A percentile compares a stretch with the other conserved stretches of the same genome.
These are phyloP conservation scores for Physaria fendleri DNA, from an alignment of 345 rosid genomes.

Conservation along the genomic window DNA sequence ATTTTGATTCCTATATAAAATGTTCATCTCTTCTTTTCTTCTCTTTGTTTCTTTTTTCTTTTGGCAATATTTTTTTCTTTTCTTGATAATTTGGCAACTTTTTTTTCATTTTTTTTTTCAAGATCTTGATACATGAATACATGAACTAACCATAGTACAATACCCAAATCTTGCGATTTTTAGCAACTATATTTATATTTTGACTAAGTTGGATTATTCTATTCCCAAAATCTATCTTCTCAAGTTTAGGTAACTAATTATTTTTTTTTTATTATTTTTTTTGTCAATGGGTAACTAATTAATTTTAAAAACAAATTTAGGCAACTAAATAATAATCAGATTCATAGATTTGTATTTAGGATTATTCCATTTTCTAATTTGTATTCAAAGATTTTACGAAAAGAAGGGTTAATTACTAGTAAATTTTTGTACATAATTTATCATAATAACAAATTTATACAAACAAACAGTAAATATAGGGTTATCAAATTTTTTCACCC, in stretches of 20 bases:
- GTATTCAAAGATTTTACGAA: background rate
- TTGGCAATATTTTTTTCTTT: background rate
- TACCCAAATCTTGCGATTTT: constrained; percentile 21
- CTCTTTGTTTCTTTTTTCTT: background rate
- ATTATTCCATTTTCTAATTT: background rate
- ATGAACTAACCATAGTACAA: constrained; percentile 29
- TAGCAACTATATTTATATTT: background rate
- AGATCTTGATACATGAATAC: constrained; percentile 15
- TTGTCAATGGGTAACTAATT: constrained; percentile 21
- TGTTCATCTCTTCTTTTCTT: background rate
- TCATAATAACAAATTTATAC: background rate
- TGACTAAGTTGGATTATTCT: constrained; percentile 9
- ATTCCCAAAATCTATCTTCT: background rate
- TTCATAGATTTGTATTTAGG: background rate
- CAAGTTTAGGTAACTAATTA: constrained; percentile 21
- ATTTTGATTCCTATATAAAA: constrained; percentile 1
- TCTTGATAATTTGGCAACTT: too few relatives aligned
- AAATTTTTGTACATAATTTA: background rate
- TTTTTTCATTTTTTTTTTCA: constrained; percentile 10
- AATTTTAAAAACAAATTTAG: background rate
- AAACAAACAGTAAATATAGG: background rate
- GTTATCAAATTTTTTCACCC: background rate
- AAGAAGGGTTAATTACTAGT: background rate
- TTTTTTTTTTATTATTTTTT: too few relatives aligned
- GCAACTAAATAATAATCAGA: background rate